Percentiles rank a stretch among this genome's conserved stretches.
phyloP scores from a whole-genome alignment of 2,329 filamentous ascomycete species.

The Colletotrichum tropicicola region DNA sequence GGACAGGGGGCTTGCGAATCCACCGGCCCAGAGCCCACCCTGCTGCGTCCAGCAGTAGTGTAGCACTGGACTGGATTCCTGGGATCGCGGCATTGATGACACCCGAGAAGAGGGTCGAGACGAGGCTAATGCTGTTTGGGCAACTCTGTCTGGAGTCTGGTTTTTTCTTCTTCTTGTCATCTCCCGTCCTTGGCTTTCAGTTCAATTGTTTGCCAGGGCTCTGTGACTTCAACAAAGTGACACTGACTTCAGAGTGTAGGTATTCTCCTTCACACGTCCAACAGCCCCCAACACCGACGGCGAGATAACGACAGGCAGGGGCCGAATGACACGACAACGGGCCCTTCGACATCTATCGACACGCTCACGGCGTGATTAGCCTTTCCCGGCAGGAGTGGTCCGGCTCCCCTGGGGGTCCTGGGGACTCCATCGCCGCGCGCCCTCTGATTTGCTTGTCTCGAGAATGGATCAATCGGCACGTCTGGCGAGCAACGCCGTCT shows the following conservation, averaged over 20 bases:
- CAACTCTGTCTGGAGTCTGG: not conserved
- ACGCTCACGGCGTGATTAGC: conserved; percentile 21
- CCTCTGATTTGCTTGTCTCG: conserved; percentile 16
- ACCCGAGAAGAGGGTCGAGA: conserved; percentile 1
- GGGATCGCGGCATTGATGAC: conserved; percentile 24
- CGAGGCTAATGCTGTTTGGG: not conserved
- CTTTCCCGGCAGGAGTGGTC: conserved; percentile 24
- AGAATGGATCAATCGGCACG: conserved; percentile 27
- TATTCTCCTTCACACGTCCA: not conserved
- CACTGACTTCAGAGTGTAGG: no score
- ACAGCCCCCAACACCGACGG: not conserved
- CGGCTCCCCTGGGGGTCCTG: conserved; percentile 16
- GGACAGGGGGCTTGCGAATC: conserved; percentile 13
- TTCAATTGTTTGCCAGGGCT: no score
- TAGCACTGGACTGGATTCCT: no score
- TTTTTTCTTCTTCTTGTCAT: not conserved
- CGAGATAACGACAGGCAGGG: conserved; percentile 5
- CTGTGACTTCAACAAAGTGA: no score
- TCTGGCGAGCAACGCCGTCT: conserved; percentile 19
- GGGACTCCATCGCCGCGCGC: conserved; percentile 14
- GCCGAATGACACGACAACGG: conserved; percentile 12
- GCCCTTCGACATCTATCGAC: not conserved
- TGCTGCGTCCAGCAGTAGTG: conserved; percentile 24
- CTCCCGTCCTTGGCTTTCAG: not conserved
- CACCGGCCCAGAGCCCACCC: conserved; percentile 17